Base-by-base conservation (phyloP, 805 yeast species). In the Ogataea paraovalis region DNA sequence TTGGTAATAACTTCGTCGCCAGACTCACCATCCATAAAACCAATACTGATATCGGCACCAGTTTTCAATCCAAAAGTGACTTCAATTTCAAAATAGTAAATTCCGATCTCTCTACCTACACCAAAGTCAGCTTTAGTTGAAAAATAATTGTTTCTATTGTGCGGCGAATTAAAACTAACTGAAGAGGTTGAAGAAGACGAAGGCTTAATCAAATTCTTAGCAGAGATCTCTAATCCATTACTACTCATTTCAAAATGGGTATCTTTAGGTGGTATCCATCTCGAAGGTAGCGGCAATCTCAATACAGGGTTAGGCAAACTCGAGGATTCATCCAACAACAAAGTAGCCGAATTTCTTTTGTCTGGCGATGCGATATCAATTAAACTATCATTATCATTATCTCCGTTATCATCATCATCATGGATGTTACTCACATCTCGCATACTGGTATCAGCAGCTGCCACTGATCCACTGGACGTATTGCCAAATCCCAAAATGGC, bases 21-120 rank as follows among this genome's bases (percentile, higher is more conserved):
- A 3, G 53, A 61, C 55, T 27, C 67, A 8, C 48, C 58, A 39
- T 67, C 69, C 54, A 76, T 67, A 46, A 72, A 67, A 2, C 84
- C 84, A 30, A 79, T 50, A 3, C 74, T 66, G 3, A 76, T 58
- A 48, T 74, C 75, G 16, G 70, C 64, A 27, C 67, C 71, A n/a
- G 58, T 54, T 27, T 49, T 58, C 9, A 72, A 60, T 2, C 68
- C 70, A 4, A 67, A 56, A 1, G 56, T 41, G 4, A 80, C 56
- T 39, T 66, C 65, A n/a, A 78, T 64, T 56, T 79, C 85, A 54
- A 56, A 79, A 55, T 79, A 79, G 57, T 72, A 79, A 3, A 79
- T 58, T 2, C 82, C 79, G 47, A 73, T 59, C 19, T 62, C 59
- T 3, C 62, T 51, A 1, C 75, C 70, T 7, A 78, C 68, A 4